A percentile compares a stretch with the other conserved stretches of the same genome.
phyloP scores from a whole-genome alignment of 108 stramenopile species.

The Nannochloropsis oceanica region DNA sequence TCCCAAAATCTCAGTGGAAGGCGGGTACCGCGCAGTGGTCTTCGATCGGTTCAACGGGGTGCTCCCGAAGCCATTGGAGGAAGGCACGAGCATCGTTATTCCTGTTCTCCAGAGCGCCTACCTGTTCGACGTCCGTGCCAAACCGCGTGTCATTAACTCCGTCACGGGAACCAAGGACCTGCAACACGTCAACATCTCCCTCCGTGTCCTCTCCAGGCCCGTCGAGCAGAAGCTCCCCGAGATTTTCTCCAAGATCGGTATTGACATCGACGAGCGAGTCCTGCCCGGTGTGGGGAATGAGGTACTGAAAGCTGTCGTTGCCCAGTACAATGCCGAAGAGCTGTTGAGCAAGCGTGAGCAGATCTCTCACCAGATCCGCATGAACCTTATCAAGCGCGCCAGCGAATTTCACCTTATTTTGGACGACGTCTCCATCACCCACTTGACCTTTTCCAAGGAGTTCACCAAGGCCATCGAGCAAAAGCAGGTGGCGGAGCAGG shows the following conservation, averaged over 20 bases:
- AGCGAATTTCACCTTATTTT: slow-evolving; percentile 81
- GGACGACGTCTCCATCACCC: slow-evolving; percentile 99
- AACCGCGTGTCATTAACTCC: slow-evolving; percentile 84
- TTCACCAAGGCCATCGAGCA: slow-evolving; percentile 97
- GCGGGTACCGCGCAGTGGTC: slow-evolving; percentile 93
- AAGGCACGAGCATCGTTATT: slow-evolving; percentile 78
- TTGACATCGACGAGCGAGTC: slow-evolving; percentile 97
- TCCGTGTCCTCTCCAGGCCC: slow-evolving; percentile 94
- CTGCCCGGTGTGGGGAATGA: slow-evolving; percentile 97
- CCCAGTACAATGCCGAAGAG: slow-evolving; percentile 99
- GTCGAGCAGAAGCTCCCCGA: slow-evolving; percentile 69
- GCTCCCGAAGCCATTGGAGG: slow-evolving; percentile 60
- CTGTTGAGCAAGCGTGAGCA: slow-evolving; percentile 92
- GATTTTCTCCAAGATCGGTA: slow-evolving; percentile 83
- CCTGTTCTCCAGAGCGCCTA: slow-evolving; percentile 57
- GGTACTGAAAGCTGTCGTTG: slow-evolving; percentile 95
- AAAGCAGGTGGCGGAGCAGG: slow-evolving; percentile 99
- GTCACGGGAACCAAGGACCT: slow-evolving; percentile 89
- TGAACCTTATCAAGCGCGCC: slow-evolving; percentile 83
- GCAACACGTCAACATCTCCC: slow-evolving; percentile 98
- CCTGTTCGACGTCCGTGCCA: slow-evolving; percentile 87
- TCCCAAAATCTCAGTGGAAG: slow-evolving; percentile 55
- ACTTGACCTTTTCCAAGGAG: slow-evolving; percentile 92
- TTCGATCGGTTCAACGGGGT: slow-evolving; percentile 94
- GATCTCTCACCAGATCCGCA: slow-evolving; percentile 74